Evolutionary conservation across 306 rosid species (phyloP), one percentile per base, ranked within the genome.

Genomic region (Senna siamea): DNA sequence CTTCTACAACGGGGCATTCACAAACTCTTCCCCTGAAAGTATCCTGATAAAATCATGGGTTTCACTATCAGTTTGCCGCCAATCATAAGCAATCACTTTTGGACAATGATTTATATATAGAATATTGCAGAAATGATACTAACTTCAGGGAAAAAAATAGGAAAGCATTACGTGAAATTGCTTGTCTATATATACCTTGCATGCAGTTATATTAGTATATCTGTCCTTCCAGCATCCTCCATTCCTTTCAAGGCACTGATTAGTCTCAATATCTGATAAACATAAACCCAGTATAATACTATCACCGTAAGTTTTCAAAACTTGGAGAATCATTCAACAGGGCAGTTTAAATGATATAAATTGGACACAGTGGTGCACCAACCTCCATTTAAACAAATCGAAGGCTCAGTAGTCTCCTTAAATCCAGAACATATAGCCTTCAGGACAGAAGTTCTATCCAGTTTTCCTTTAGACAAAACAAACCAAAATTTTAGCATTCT

Each of bases 1-100:
- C 97, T 3, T 81, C 81, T 68, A 83, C 92, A 18, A 80, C 67
- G 53, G 99, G 99, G 78, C 99, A 94, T 84, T 92, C 92, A 2
- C 99, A 94, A 79, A 94, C 86, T 88, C 97, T 90, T 82, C 97
- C 99, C 81, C 99, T 76, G 63, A 89, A 94, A 37, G 99, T 94
- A 73, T 94, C 99, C 99, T 94, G 91, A 70, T 2, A 77, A 73
- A 35, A 23, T 57, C n/a, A 35, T 54, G 9, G 35, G 28, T 67
- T 66, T 53, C 62, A 9, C 30, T 18, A 18, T 75, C 9, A 75
- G 30, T 22, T 66, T 52, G 32, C 58, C 17, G 66, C 53, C 35
- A 71, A 43, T 28, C n/a, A 67, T 32, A 65, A 52, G 15, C 20
- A 68, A 28, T 52, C 38, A 72, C 62, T 61, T 13, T 44, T 14